Evolutionary conservation across 345 rosid species (phyloP).

Genomic region (Citrus sp.): DNA sequence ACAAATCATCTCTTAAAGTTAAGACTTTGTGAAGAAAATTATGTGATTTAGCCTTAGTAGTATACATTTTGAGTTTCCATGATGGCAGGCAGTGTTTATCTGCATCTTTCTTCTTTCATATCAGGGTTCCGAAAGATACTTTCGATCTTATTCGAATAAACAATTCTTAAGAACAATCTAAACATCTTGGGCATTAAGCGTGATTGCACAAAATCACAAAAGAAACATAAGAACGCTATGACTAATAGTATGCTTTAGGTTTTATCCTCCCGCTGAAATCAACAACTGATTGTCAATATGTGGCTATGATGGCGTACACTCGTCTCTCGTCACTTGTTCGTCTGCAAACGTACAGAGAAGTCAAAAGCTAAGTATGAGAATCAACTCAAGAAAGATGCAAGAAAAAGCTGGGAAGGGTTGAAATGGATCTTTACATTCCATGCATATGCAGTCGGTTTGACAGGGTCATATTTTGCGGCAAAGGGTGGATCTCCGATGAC

Average conservation of each 20-base stretch:
- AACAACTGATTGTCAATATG: background rate
- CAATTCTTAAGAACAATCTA: background rate
- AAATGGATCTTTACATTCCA: conserved; percentile 23
- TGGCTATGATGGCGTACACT: no score
- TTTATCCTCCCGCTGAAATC: background rate
- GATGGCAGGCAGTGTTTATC: background rate
- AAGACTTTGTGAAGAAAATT: background rate
- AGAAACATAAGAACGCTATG: background rate
- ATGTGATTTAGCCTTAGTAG: background rate
- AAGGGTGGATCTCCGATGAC: conserved; percentile 18
- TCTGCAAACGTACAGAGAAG: conserved; percentile 8
- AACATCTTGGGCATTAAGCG: background rate
- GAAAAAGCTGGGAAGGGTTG: background rate
- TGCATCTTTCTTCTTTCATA: background rate
- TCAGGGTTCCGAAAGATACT: background rate
- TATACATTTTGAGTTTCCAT: background rate
- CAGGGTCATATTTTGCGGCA: conserved; percentile 8
- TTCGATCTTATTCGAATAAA: background rate
- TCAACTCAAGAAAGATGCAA: background rate
- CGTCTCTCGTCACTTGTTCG: background rate
- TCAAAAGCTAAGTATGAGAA: background rate
- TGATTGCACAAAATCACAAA: background rate
- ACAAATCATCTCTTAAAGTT: background rate
- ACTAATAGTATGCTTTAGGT: background rate
- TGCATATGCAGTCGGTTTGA: conserved; percentile 8